Base-by-base conservation (phyloP, 2,329 filamentous ascomycete species). In the Sarocladium oryzae region DNA sequence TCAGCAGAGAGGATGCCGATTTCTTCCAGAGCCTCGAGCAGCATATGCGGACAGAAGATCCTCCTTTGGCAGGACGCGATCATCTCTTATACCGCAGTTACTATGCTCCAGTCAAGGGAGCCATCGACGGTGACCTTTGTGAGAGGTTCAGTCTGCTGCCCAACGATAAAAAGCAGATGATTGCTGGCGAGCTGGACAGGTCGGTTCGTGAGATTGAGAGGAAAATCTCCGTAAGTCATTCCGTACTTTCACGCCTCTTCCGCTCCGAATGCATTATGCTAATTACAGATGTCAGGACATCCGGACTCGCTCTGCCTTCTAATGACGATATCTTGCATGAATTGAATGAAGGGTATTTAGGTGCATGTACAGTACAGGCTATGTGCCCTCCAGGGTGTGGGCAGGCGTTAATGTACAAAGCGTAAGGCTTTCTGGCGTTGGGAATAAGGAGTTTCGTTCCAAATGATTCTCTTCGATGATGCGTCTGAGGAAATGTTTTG, bases 1-100 rank as follows among this genome's bases (percentile, higher is more conserved):
- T 90, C 43, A 86, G 85, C 56, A 86, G 95, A 33, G 91, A 97
- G 63, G 92, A 97, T 61, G 88, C 95, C 48, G 93, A 97, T 67
- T 97, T 99, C 71, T 99, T 99, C 80, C 91, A 96, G 67, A 89
- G 82, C 55, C 77, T 99, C 21, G 93, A 99, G 70, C 84, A 87
- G 63, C 88, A 95, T 63, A 77, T 99, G 65, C 81, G 92, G 45
- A 82, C 80, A 11, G 89, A 96, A 63, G 91, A 96, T 62, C 79
- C 91, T 32, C 92, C 92, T 7, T 73, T 99, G 43, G 88, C 89
- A 18, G 95, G 93, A 37, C 81, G 95, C 57, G 95, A 99, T 66
- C 93, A 99, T 68, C 75, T 99, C 41, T 95, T 96, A 62, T 99
- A 95, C 68, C 81, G 95, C 56, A 85, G 90, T 57, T 99, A 97